Percentiles rank a stretch among this genome's conserved stretches.
phyloP scores from a whole-genome alignment of 257 asterid genomes.

The Penstemon davidsonii region DNA sequence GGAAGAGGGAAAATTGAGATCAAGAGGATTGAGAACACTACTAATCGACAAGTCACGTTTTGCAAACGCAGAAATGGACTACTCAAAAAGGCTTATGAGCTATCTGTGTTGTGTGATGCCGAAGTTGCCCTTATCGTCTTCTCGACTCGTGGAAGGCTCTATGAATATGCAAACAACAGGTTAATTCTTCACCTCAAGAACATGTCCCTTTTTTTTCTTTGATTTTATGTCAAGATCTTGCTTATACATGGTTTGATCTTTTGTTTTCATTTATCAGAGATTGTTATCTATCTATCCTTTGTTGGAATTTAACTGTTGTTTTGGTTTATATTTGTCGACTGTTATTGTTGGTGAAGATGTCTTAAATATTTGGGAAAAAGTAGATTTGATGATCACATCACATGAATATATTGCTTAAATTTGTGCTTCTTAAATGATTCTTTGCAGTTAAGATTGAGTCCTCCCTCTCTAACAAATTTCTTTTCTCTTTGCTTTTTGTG shows the following conservation, averaged over 20 bases:
- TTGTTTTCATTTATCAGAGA: neutral
- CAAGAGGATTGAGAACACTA: conserved; percentile 86
- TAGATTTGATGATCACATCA: conserved; percentile 1
- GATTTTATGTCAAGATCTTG: neutral
- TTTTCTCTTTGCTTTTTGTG: conserved; percentile 24
- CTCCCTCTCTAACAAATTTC: conserved; percentile 11
- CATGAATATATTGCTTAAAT: conserved; percentile 11
- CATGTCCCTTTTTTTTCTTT: neutral
- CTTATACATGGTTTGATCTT: neutral
- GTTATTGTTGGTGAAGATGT: conserved; percentile 6
- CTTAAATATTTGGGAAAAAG: neutral
- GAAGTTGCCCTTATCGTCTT: conserved; percentile 85
- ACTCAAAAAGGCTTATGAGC: conserved; percentile 85
- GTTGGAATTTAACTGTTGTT: neutral
- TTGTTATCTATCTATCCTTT: neutral
- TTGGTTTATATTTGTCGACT: neutral
- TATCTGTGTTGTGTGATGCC: conserved; percentile 88
- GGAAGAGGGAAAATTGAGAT: conserved; percentile 85
- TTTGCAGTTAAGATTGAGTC: neutral
- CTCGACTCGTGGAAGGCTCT: conserved; percentile 84
- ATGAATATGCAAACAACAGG: conserved; percentile 90
- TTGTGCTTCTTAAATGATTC: conserved; percentile 24
- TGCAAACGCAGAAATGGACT: conserved; percentile 86
- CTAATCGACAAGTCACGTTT: conserved; percentile 86
- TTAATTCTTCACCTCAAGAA: neutral